phyloP scores from a whole-genome alignment of 495 filamentous ascomycete genomes.

The Daldinia loculata region DNA sequence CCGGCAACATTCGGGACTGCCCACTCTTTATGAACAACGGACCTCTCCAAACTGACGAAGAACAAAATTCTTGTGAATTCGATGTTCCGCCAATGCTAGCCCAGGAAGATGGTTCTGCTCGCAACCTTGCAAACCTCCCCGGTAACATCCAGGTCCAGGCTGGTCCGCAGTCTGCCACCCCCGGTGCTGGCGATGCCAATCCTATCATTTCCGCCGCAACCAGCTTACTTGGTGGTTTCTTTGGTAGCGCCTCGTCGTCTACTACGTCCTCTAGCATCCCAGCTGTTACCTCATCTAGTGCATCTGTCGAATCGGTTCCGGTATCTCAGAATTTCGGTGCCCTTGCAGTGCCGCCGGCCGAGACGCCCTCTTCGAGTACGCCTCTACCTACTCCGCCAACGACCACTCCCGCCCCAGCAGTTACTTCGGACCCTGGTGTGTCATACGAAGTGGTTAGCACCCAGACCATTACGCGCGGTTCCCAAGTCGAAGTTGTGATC shows the following conservation, averaged over 20 bases:
- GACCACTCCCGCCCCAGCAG: slow-evolving; percentile 37
- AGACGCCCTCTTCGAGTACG: slow-evolving; percentile 9
- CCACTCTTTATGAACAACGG: slow-evolving; percentile 54
- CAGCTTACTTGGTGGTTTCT: slow-evolving; percentile 29
- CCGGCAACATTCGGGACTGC: slow-evolving; percentile 64
- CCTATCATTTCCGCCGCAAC: slow-evolving; percentile 28
- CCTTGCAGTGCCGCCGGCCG: slow-evolving; percentile 9
- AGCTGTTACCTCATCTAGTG: slow-evolving; percentile 32
- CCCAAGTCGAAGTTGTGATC: slow-evolving; percentile 53
- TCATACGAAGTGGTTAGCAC: slow-evolving; percentile 53
- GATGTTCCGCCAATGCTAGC: slow-evolving; percentile 43
- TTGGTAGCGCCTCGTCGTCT: slow-evolving; percentile 23
- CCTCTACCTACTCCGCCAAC: slow-evolving; percentile 19
- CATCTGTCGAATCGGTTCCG: not conserved
- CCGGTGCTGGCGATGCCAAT: slow-evolving; percentile 20
- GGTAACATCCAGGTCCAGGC: slow-evolving; percentile 50
- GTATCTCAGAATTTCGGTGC: slow-evolving; percentile 40
- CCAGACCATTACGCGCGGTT: slow-evolving; percentile 52
- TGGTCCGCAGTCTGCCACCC: slow-evolving; percentile 50
- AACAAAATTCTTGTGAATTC: slow-evolving; percentile 51
- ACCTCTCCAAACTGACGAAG: slow-evolving; percentile 49
- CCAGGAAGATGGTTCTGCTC: slow-evolving; percentile 47
- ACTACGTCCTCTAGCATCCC: slow-evolving; percentile 19
- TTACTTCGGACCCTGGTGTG: slow-evolving; percentile 38
- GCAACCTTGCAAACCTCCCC: slow-evolving; percentile 48